A percentile compares a stretch with the other conserved stretches of the same genome.
These are phyloP conservation scores for Miscanthus lutarioriparius DNA, from an alignment of 176 grass and related monocot species.

Conservation along the genomic window DNA sequence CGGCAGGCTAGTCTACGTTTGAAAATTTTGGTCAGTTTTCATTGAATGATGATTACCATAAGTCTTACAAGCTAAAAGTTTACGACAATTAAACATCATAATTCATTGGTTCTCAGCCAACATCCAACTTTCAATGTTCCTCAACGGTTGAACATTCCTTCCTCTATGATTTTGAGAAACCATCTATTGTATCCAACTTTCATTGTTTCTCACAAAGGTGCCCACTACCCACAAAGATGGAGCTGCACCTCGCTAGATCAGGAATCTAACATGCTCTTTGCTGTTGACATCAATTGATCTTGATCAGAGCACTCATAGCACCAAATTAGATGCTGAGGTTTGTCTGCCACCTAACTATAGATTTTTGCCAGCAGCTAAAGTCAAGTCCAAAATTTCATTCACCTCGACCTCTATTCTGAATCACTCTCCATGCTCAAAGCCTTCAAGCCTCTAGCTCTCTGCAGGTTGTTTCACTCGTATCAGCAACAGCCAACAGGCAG, in stretches of 20 bases:
- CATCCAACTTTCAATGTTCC: background rate
- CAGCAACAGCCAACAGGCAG: background rate
- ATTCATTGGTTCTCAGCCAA: background rate
- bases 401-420: constrained; percentile 53
- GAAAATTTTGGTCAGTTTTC: background rate
- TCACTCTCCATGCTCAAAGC: constrained; percentile 91
- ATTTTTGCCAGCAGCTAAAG: constrained; percentile 11
- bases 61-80: background rate
- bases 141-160: background rate
- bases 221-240: background rate
- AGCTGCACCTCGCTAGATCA: background rate
- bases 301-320: background rate
- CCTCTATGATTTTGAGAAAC: background rate
- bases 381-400: constrained; percentile 24
- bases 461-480: constrained; percentile 26
- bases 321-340: constrained; percentile 33
- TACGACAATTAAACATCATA: background rate
- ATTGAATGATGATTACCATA: background rate
- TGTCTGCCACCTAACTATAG: constrained; percentile 22
- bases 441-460: constrained; percentile 95
- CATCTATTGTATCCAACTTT: background rate
- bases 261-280: background rate
- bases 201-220: background rate
- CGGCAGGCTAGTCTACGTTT: background rate
- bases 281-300: background rate